Percentiles rank a stretch among this genome's conserved stretches.
phyloP scores from a whole-genome alignment of 352 stramenopile species.

The Phytophthora brassicae region DNA sequence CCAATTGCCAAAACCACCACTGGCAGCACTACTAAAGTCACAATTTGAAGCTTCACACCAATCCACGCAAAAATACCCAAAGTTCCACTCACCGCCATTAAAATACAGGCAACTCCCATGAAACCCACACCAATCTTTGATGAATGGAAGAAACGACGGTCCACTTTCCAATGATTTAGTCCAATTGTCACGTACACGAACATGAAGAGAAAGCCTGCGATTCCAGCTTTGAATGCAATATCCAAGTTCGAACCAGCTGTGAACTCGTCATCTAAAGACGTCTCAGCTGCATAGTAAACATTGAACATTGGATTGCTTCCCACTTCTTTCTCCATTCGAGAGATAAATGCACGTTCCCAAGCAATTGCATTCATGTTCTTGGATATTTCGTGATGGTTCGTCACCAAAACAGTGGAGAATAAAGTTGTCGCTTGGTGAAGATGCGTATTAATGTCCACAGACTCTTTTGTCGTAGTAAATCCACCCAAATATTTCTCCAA shows the following conservation, averaged over 20 bases:
- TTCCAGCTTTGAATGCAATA: constrained; percentile 41
- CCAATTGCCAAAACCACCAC: constrained; percentile 68
- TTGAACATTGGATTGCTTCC: constrained; percentile 54
- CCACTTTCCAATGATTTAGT: constrained; percentile 60
- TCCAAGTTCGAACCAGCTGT: constrained; percentile 47
- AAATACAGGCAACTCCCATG: constrained; percentile 61
- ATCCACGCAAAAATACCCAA: constrained; percentile 71
- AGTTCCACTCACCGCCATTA: constrained; percentile 59
- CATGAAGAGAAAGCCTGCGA: constrained; percentile 66
- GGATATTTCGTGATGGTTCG: constrained; percentile 46
- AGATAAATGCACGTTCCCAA: constrained; percentile 73
- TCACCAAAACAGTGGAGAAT: constrained; percentile 46
- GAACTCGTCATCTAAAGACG: constrained; percentile 64
- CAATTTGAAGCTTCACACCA: constrained; percentile 63
- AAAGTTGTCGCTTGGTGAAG: constrained; percentile 52
- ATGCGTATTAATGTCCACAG: constrained; percentile 25
- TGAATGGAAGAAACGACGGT: constrained; percentile 55
- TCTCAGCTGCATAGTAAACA: constrained; percentile 67
- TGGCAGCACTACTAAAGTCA: constrained; percentile 69
- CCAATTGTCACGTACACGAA: constrained; percentile 68
- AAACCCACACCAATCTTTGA: constrained; percentile 71
- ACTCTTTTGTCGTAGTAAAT: constrained; percentile 25
- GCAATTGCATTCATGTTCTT: constrained; percentile 49
- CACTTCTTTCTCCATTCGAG: constrained; percentile 55
- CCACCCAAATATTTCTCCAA: constrained; percentile 60